phyloP scores from a whole-genome alignment of 2,329 filamentous ascomycete genomes.

The Metarhizium sp. region DNA sequence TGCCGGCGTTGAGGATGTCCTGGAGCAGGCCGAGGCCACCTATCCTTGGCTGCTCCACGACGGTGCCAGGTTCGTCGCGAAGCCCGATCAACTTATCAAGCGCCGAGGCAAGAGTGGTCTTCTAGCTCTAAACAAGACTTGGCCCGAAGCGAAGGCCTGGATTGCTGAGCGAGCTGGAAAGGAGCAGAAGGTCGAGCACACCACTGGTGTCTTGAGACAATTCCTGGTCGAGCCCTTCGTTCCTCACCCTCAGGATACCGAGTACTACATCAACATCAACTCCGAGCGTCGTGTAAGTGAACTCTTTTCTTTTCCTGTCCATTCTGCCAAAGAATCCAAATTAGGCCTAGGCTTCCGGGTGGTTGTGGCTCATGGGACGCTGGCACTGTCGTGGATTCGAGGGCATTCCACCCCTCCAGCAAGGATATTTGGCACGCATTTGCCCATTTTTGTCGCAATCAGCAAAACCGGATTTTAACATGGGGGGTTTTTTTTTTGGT shows the following conservation, averaged over 20 bases:
- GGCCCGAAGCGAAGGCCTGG: conserved; percentile 90
- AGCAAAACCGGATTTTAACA: not conserved
- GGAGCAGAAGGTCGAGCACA: conserved; percentile 85
- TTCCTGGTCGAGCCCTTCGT: conserved; percentile 99
- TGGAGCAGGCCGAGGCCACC: conserved; percentile 91
- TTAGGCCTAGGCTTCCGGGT: not conserved
- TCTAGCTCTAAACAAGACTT: conserved; percentile 92
- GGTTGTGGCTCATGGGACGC: not conserved
- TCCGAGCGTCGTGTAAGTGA: conserved; percentile 94
- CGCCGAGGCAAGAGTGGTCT: conserved; percentile 97
- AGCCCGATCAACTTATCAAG: conserved; percentile 99
- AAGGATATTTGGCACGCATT: not conserved
- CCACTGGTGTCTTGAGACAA: conserved; percentile 78
- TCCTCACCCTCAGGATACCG: conserved; percentile 86
- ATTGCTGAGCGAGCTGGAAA: conserved; percentile 87
- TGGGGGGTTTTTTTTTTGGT: not conserved
- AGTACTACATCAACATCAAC: conserved; percentile 99
- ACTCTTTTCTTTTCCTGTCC: conserved; percentile 11
- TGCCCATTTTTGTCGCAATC: not conserved
- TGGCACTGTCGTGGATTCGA: not conserved
- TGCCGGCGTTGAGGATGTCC: conserved; percentile 69
- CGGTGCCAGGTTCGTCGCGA: conserved; percentile 90
- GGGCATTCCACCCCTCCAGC: not conserved
- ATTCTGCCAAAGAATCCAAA: conserved; percentile 8
- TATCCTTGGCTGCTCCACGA: conserved; percentile 88